Conservation (phyloP, 2,329 filamentous ascomycete genomes). For the Phyllosticta citriasiana region DNA sequence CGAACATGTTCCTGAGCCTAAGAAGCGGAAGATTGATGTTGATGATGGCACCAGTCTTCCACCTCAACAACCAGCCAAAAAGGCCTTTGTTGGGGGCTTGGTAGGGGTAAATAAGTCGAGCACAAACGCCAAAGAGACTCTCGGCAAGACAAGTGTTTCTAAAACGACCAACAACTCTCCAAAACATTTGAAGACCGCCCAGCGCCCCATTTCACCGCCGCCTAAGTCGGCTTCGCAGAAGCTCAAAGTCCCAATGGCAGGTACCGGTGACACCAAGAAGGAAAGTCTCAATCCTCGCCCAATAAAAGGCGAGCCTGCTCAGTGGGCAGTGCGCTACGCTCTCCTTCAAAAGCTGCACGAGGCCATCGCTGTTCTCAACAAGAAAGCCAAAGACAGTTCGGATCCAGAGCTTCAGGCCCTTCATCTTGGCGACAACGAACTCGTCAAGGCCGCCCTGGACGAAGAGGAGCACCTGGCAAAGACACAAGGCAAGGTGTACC, state of each 20-base stretch:
- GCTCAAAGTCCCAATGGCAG: constrained; percentile 1
- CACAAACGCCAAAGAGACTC: neutral
- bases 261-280: constrained; percentile 25
- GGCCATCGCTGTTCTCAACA: constrained; percentile 58
- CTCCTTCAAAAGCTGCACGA: constrained; percentile 53
- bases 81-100: constrained; percentile 19
- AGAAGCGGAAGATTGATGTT: constrained; percentile 17
- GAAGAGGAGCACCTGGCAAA: constrained; percentile 68
- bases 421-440: constrained; percentile 51
- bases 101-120: constrained; percentile 9
- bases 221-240: neutral
- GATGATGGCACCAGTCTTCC: constrained; percentile 7
- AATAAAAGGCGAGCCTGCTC: constrained; percentile 42
- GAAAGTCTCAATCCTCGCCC: constrained; percentile 55
- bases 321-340: constrained; percentile 21
- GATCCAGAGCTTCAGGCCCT: constrained; percentile 44
- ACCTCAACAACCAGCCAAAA: neutral
- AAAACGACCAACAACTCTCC: neutral
- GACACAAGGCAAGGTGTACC: constrained; percentile 61
- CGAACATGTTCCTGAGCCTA: neutral
- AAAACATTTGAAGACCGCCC: constrained; percentile 16
- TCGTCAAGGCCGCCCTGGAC: constrained; percentile 60
- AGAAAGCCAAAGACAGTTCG: constrained; percentile 45
- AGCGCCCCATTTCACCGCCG: constrained; percentile 13
- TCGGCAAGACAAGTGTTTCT: neutral